Evolutionary conservation across 257 asterid species (phyloP).

Genomic region (Solanum gracilifrons): DNA sequence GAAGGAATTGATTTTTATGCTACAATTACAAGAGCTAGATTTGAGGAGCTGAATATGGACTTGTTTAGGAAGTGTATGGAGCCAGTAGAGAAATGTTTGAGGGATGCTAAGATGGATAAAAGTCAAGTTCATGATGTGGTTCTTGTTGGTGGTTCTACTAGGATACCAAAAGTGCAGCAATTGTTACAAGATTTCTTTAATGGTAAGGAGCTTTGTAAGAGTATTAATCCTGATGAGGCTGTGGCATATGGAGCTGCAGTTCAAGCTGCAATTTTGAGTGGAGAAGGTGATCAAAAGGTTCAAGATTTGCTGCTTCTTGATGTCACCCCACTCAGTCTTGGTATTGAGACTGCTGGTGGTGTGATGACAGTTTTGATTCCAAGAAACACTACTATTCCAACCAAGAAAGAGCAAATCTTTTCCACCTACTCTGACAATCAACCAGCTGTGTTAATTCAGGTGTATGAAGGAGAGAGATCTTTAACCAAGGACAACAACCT

Average conservation of each 20-base stretch:
- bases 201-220: neutral
- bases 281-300: neutral
- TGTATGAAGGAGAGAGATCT: neutral
- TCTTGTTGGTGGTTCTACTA: neutral
- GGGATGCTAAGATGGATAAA: neutral
- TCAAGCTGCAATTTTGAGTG: neutral
- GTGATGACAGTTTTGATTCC: neutral
- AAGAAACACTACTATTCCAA: neutral
- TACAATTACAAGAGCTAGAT: neutral
- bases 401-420: neutral
- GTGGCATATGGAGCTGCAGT: neutral
- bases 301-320: neutral
- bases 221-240: neutral
- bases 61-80: neutral
- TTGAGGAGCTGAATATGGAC: neutral
- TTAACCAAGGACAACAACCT: neutral
- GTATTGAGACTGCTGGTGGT: neutral
- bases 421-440: neutral
- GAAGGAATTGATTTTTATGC: slow-evolving; percentile 9
- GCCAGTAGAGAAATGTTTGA: neutral
- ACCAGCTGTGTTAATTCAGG: neutral
- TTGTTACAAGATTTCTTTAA: neutral
- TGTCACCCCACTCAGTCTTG: neutral
- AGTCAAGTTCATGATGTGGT: neutral
- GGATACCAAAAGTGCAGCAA: neutral